Base-by-base conservation (phyloP, 2,329 filamentous ascomycete genomes). In the Dactylellina parvicollis region DNA sequence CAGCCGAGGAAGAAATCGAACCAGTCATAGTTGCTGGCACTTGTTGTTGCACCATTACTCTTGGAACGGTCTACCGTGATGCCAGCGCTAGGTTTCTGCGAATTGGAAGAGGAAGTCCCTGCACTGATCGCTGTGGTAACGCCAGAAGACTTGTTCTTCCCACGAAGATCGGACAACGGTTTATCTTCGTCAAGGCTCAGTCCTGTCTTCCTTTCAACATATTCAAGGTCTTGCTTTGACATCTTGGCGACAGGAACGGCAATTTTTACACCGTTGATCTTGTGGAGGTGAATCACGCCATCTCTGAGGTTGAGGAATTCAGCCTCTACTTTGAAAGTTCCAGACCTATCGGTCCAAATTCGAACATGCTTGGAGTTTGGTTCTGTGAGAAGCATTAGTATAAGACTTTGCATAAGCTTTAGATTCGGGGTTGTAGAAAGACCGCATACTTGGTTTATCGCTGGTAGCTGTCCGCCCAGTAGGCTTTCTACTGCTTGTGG, bases 231-330 rank as follows among this genome's bases (percentile, higher is more conserved):
- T 79, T 94, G 91, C 42, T 92, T 85, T 0, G 94, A 96, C 95
- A 99, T 99, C 80, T 99, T 99, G 38, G 88, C 85, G 26, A 98
- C 88, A 1, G 95, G 95, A 2, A 99, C 95, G 7, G 95, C 95
- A 81, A 99, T 99, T 82, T 98, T 98, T 78, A 99, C 92, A 36
- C 95, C 95, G 79, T 99, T 99, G 82, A 92, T 86, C 83, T 99
- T 99, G 84, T 99, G 95, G 20, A 99, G 84, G 81, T 99, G 96
- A 76, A 99, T 96, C 81, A 98, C 98, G 75, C 93, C 92, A 79
- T 98, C 95, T 80, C 92, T 92, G 57, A 98, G 86, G 26, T 92
- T 94, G 56, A 99, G 87, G 79, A 98, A 99, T 80, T 99, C 92
- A 14, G 95, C 95, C 76, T 98, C 95, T 62, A 99, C 95, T 77